phyloP scores from a whole-genome alignment of 352 stramenopile species.

The Phytophthora meadii region DNA sequence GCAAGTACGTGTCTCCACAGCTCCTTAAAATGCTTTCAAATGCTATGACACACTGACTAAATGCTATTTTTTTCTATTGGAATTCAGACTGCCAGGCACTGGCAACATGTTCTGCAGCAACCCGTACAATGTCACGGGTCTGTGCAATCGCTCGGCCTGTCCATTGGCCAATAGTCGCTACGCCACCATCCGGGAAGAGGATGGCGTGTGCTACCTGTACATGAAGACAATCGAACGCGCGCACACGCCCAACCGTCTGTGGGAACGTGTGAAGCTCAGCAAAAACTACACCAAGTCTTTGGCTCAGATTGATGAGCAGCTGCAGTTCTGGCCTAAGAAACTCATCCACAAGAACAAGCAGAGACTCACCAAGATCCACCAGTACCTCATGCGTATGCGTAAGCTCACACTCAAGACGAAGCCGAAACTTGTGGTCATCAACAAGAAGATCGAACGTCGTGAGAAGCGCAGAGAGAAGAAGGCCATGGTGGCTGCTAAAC shows the following conservation, averaged over 20 bases:
- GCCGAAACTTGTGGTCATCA: slow-evolving; percentile 95
- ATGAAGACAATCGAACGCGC: slow-evolving; percentile 99
- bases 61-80: not conserved
- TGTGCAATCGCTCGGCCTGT: slow-evolving; percentile 97
- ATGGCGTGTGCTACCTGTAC: slow-evolving; percentile 95
- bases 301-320: slow-evolving; percentile 94
- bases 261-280: slow-evolving; percentile 98
- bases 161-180: slow-evolving; percentile 98
- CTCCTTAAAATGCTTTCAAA: not conserved
- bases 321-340: slow-evolving; percentile 99
- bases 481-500: slow-evolving; percentile 94
- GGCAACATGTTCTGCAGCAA: slow-evolving; percentile 98
- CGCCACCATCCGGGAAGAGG: slow-evolving; percentile 98
- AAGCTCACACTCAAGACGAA: slow-evolving; percentile 97
- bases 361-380: slow-evolving; percentile 98
- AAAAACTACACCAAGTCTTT: slow-evolving; percentile 98
- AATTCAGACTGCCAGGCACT: slow-evolving; percentile 62
- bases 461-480: slow-evolving; percentile 97
- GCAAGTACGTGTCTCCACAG: slow-evolving; percentile 69
- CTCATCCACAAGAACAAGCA: slow-evolving; percentile 99
- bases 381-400: slow-evolving; percentile 99
- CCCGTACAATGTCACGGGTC: slow-evolving; percentile 97
- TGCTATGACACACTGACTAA: not conserved
- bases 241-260: slow-evolving; percentile 98
- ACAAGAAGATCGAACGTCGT: slow-evolving; percentile 96